phyloP scores from a whole-genome alignment of 495 filamentous ascomycete species.

The Talaromyces wortmannii region DNA sequence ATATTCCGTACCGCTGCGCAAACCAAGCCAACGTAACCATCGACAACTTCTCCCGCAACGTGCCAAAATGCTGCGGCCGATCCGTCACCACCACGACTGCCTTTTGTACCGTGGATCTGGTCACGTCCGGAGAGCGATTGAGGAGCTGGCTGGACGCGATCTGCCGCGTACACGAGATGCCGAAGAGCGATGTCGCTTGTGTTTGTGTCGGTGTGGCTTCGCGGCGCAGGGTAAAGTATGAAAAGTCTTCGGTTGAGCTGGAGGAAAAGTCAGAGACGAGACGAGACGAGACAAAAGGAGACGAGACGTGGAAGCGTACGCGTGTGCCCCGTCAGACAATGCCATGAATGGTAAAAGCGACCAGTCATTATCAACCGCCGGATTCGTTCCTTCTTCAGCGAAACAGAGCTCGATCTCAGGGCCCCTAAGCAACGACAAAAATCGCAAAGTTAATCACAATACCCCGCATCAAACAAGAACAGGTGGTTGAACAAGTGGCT shows the following conservation, averaged over 20 bases:
- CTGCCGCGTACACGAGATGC: constrained; percentile 91
- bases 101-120: constrained; percentile 93
- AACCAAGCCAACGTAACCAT: constrained; percentile 96
- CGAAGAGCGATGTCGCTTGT: constrained; percentile 83
- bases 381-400: constrained; percentile 72
- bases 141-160: constrained; percentile 73
- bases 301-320: constrained; percentile 46
- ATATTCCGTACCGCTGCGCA: constrained; percentile 72
- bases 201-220: constrained; percentile 43
- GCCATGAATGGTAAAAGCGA: constrained; percentile 92
- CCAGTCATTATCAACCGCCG: constrained; percentile 86
- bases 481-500: background rate
- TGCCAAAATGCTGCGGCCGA: constrained; percentile 72
- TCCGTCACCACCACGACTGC: constrained; percentile 96
- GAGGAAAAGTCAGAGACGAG: background rate
- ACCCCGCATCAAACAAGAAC: background rate
- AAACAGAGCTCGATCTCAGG: constrained; percentile 94
- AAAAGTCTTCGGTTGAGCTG: constrained; percentile 78
- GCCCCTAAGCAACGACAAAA: constrained; percentile 47
- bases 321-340: constrained; percentile 90
- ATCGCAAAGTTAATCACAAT: background rate
- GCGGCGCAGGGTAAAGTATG: constrained; percentile 88
- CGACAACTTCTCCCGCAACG: constrained; percentile 74
- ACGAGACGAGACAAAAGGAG: too few species aligned
- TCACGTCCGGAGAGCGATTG: constrained; percentile 79